A percentile compares a stretch with the other conserved stretches of the same genome.
These are phyloP conservation scores for Alternaria hordeiaustralica DNA, from an alignment of 2,329 filamentous ascomycete species.

Conservation along the genomic window DNA sequence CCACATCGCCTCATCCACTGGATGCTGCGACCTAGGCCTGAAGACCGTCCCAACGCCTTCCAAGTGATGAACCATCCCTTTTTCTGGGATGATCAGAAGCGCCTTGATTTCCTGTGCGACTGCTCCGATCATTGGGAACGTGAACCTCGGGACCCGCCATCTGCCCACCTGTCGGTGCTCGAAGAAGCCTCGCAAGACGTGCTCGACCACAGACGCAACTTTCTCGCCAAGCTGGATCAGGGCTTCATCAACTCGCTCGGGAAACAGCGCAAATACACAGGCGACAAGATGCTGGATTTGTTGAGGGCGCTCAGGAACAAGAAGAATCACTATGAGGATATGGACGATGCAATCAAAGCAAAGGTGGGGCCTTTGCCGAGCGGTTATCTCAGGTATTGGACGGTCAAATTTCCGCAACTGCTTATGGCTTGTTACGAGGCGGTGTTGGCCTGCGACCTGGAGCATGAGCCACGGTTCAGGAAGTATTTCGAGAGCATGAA, in stretches of 20 bases:
- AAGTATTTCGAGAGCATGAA: conserved; percentile 15
- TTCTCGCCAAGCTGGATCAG: conserved; percentile 75
- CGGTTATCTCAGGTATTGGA: conserved; percentile 86
- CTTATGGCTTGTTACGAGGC: conserved; percentile 76
- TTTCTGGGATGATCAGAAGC: conserved; percentile 92
- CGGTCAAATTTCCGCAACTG: conserved; percentile 76
- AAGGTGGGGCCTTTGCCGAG: conserved; percentile 77
- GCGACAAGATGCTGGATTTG: conserved; percentile 81
- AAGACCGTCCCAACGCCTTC: conserved; percentile 72
- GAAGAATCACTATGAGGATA: conserved; percentile 96
- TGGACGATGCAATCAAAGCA: conserved; percentile 78
- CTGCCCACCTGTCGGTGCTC: conserved; percentile 66
- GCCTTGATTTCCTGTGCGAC: conserved; percentile 91
- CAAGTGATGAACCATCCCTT: conserved; percentile 93
- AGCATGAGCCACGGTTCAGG: conserved; percentile 9
- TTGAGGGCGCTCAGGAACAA: conserved; percentile 92
- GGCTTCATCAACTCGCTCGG: conserved; percentile 88
- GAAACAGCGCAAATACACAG: conserved; percentile 95
- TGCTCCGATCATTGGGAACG: conserved; percentile 97
- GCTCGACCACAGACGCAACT: conserved; percentile 70
- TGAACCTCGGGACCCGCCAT: conserved; percentile 83
- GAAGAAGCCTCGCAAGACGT: conserved; percentile 58
- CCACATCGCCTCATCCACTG: conserved; percentile 83
- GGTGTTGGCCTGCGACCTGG: conserved; percentile 13
- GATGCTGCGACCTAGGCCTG: conserved; percentile 75